A percentile compares a stretch with the other conserved stretches of the same genome.
Conservation (phyloP, 2,329 filamentous ascomycete species). For the Colletotrichum karsti region DNA sequence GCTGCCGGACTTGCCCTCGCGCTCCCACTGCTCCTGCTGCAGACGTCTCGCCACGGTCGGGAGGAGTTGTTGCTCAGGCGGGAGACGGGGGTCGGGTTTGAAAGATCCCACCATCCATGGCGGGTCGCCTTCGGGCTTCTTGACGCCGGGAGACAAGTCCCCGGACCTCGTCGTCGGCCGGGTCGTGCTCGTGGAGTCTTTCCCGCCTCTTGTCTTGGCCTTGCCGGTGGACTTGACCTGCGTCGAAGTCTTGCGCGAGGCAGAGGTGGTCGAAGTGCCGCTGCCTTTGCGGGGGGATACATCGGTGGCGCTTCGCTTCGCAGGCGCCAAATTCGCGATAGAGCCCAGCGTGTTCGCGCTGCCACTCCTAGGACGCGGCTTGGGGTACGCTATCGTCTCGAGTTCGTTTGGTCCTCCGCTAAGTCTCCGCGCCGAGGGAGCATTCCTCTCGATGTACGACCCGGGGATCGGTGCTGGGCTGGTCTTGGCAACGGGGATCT, state of each 20-base stretch:
- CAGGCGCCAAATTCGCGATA: constrained; percentile 35
- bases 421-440: constrained; percentile 69
- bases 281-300: constrained; percentile 61
- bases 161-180: constrained; percentile 72
- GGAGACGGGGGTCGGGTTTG: constrained; percentile 92
- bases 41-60: constrained; percentile 91
- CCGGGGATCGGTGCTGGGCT: constrained; percentile 80
- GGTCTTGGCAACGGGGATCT: constrained; percentile 85
- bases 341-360: constrained; percentile 65
- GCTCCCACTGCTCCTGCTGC: constrained; percentile 95
- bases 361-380: constrained; percentile 74
- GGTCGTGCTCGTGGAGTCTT: constrained; percentile 53
- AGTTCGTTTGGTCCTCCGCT: constrained; percentile 62
- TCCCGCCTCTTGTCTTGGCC: constrained; percentile 70
- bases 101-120: constrained; percentile 96
- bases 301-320: constrained; percentile 56
- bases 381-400: constrained; percentile 66
- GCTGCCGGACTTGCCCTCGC: constrained; percentile 85
- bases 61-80: constrained; percentile 93
- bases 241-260: constrained; percentile 54
- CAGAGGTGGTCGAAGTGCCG: constrained; percentile 35
- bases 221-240: constrained; percentile 56
- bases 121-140: constrained; percentile 90
- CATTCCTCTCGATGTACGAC: constrained; percentile 78
- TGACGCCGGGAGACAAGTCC: constrained; percentile 55